A percentile compares a stretch with the other conserved stretches of the same genome.
phyloP scores from a whole-genome alignment of 1,284 basidiomycete species.

The Ustilago xerochloae region DNA sequence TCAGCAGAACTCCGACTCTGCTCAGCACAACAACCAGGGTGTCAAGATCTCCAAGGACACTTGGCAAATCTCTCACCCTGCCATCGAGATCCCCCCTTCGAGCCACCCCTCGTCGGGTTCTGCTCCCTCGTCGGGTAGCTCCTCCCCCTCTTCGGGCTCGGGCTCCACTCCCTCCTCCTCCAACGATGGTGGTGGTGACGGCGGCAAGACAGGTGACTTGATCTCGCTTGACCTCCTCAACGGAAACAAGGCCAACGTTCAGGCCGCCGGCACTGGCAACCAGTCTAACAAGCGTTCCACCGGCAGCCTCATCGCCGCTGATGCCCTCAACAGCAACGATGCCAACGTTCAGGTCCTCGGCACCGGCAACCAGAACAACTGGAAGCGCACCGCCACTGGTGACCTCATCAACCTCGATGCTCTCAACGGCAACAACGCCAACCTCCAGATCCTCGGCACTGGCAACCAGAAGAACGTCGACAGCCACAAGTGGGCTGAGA shows the following conservation, averaged over 20 bases:
- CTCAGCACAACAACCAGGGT: slow-evolving; percentile 27
- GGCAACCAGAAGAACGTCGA: slow-evolving; percentile 25
- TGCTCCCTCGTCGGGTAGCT: background rate
- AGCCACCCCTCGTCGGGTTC: background rate
- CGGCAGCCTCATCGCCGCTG: slow-evolving; percentile 14
- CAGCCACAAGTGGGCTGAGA: background rate
- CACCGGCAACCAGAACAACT: slow-evolving; percentile 28
- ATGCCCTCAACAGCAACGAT: slow-evolving; percentile 20
- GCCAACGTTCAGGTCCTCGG: slow-evolving; percentile 23
- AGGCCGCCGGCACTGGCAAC: slow-evolving; percentile 23
- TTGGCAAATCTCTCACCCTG: slow-evolving; percentile 14
- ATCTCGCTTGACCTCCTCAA: slow-evolving; percentile 21
- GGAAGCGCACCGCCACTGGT: slow-evolving; percentile 5
- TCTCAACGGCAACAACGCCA: slow-evolving; percentile 24
- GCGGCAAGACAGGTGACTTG: slow-evolving; percentile 18
- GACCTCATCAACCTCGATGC: slow-evolving; percentile 13
- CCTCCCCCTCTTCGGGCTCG: background rate
- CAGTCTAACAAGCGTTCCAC: slow-evolving; percentile 18
- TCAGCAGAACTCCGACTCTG: slow-evolving; percentile 12
- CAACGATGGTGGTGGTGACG: background rate
- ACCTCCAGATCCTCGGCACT: slow-evolving; percentile 19
- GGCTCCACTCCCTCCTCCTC: background rate
- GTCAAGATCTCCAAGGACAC: slow-evolving; percentile 19
- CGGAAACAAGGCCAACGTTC: slow-evolving; percentile 24
- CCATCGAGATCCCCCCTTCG: slow-evolving; percentile 10